A percentile compares a stretch with the other conserved stretches of the same genome.
Evolutionary conservation across 768 basidiomycete genomes (phyloP).

Genomic region (Gloeophyllum trabeum): DNA sequence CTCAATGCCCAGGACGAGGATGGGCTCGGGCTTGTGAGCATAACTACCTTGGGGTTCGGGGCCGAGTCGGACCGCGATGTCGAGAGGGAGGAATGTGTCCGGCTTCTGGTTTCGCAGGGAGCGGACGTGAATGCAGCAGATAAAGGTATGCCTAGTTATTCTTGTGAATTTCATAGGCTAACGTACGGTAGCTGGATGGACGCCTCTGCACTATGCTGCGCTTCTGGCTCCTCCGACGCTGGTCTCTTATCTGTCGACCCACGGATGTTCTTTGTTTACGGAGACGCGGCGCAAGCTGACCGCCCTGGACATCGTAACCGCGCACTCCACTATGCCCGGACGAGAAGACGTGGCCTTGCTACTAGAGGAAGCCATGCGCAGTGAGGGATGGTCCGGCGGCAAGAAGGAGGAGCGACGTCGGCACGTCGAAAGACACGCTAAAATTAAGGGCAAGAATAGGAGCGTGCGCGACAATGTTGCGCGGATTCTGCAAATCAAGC

Average conservation of each 20-base stretch:
- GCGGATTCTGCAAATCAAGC: slow-evolving; percentile 40
- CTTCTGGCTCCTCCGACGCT: slow-evolving; percentile 83
- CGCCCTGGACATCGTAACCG: slow-evolving; percentile 83
- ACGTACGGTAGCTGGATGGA: slow-evolving; percentile 72
- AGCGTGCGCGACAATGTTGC: slow-evolving; percentile 49
- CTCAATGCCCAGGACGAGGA: slow-evolving; percentile 73
- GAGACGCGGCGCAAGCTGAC: slow-evolving; percentile 71
- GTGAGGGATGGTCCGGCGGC: slow-evolving; percentile 73
- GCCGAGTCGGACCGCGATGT: slow-evolving; percentile 74
- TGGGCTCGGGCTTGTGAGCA: slow-evolving; percentile 69
- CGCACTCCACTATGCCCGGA: slow-evolving; percentile 70
- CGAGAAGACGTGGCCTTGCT: slow-evolving; percentile 81
- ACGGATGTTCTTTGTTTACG: slow-evolving; percentile 77
- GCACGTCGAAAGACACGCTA: slow-evolving; percentile 43
- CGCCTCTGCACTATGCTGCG: slow-evolving; percentile 86
- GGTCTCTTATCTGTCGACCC: slow-evolving; percentile 85
- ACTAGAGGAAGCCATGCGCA: slow-evolving; percentile 81
- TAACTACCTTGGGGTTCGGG: slow-evolving; percentile 73
- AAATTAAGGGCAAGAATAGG: slow-evolving; percentile 39
- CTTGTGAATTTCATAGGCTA: not conserved
- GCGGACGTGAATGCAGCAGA: slow-evolving; percentile 53
- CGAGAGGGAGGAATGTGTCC: slow-evolving; percentile 85
- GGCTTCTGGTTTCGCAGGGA: slow-evolving; percentile 69
- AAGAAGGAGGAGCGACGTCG: slow-evolving; percentile 62
- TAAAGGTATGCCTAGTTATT: slow-evolving; percentile 34